Evolutionary conservation across 176 grass and related monocot species (phyloP), one percentile per base, ranked within the genome.

Genomic region (Oryza australiensis): DNA sequence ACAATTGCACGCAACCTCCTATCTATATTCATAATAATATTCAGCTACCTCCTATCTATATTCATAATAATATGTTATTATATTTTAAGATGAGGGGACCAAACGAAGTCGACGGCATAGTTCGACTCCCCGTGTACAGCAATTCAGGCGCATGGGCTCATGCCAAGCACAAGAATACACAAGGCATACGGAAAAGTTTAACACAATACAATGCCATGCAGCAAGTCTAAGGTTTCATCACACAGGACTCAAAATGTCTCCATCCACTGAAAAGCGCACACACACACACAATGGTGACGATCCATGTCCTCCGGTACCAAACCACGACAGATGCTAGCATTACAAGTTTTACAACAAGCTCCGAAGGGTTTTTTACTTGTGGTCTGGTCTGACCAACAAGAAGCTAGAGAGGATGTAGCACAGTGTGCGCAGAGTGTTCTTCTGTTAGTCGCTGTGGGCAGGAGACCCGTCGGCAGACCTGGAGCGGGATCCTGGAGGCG

Each of bases 401-500:
- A 28, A 64, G n/a, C 72, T 29, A 75, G 32, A 41, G 33, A 4
- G n/a, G 15, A 49, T 15, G 32, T 0, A 23, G 32, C 30, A 4
- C 27, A 28, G 53, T n/a, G n/a, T n/a, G n/a, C 0, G 74, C 35
- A 16, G 46, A 26, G 27, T 22, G 79, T n/a, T 66, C 49, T 33
- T 53, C 55, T 28, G 40, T 89, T 72, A 87, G 22, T 84, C 85
- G 26, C 82, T 91, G 22, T 18, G 48, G 26, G 60, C 85, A 5
- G 92, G 89, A 66, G 81, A 87, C 2, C 65, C 80, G 0, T 94
- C 87, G 0, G 87, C 84, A 5, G 92, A 92, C 69, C 92, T 94
- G 1, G 92, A 94, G 23, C 89, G 87, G 41, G 92, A 94, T 27
- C 92, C 92, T 0, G 78, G 92, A 26, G 89, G 89, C 1, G 87